Conservation (phyloP, 306 rosid genomes). For the Gynostemma pentaphyllum region DNA sequence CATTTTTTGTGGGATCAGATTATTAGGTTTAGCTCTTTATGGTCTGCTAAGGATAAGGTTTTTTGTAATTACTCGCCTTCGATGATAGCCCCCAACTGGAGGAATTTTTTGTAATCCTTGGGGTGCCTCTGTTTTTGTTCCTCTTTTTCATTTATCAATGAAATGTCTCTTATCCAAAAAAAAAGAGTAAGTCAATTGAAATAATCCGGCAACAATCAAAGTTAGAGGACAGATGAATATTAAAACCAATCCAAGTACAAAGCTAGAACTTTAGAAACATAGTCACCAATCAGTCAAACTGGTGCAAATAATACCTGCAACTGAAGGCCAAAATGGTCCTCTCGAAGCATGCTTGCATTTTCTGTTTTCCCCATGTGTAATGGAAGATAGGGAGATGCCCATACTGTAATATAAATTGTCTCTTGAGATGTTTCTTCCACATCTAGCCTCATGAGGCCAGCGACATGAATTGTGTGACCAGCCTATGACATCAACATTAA, state of each 20-base stretch:
- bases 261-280: not conserved
- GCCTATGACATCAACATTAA: conserved; percentile 32
- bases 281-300: not conserved
- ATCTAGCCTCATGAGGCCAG: conserved; percentile 90
- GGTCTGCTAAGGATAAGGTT: too few species aligned
- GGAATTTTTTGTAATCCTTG: too few species aligned
- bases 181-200: too few species aligned
- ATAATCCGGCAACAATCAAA: not conserved
- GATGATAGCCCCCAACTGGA: too few species aligned
- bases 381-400: conserved; percentile 90
- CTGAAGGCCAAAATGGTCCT: conserved; percentile 77
- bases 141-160: too few species aligned
- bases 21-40: too few species aligned
- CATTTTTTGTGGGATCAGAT: too few species aligned
- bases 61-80: too few species aligned
- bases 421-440: conserved; percentile 55
- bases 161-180: too few species aligned
- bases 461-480: conserved; percentile 78
- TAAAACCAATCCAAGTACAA: not conserved
- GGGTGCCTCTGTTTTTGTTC: too few species aligned
- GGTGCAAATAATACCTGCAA: conserved; percentile 51
- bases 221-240: not conserved
- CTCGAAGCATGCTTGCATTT: conserved; percentile 45
- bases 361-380: conserved; percentile 88
- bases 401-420: conserved; percentile 63